These are phyloP conservation scores for Friedmanniomyces simplex DNA, from an alignment of 495 filamentous ascomycete species.

Conservation along the genomic window DNA sequence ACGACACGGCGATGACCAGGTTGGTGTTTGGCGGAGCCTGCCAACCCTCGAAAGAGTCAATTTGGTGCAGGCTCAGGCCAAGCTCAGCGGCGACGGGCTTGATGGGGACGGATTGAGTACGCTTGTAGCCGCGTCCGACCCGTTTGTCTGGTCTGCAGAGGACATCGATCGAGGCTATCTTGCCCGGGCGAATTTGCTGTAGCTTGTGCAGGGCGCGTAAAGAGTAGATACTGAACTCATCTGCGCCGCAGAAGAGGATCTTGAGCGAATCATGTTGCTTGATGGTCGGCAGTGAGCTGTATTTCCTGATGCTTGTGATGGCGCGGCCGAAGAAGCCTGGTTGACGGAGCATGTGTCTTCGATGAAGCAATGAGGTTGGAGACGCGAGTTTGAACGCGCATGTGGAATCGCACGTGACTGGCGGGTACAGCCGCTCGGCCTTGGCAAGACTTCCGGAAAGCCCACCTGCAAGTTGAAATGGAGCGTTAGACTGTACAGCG, in stretches of 20 bases:
- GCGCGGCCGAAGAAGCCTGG: neutral
- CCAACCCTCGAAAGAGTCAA: slow-evolving; percentile 77
- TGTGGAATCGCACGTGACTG: neutral
- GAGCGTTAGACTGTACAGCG: neutral
- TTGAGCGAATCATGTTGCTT: slow-evolving; percentile 53
- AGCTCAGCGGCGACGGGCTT: slow-evolving; percentile 53
- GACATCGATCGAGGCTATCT: slow-evolving; percentile 78
- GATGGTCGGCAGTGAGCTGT: slow-evolving; percentile 15
- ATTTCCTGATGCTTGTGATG: neutral
- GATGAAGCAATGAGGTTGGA: too few relatives aligned
- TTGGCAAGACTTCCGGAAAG: neutral
- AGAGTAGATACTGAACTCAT: slow-evolving; percentile 77
- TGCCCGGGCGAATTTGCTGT: slow-evolving; percentile 32
- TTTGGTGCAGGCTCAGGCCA: slow-evolving; percentile 56
- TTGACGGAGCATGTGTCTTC: neutral
- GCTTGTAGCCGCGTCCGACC: slow-evolving; percentile 62
- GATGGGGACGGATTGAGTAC: slow-evolving; percentile 54
- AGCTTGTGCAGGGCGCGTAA: slow-evolving; percentile 60
- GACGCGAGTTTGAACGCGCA: too few relatives aligned
- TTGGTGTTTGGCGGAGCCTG: slow-evolving; percentile 60
- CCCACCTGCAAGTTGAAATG: neutral
- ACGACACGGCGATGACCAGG: slow-evolving; percentile 89
- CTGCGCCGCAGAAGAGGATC: slow-evolving; percentile 94
- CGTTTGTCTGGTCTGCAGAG: slow-evolving; percentile 69
- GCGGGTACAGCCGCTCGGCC: neutral